Evolutionary conservation across 495 filamentous ascomycete genomes (phyloP).

Genomic region (Pyrenopolyporus hunteri): DNA sequence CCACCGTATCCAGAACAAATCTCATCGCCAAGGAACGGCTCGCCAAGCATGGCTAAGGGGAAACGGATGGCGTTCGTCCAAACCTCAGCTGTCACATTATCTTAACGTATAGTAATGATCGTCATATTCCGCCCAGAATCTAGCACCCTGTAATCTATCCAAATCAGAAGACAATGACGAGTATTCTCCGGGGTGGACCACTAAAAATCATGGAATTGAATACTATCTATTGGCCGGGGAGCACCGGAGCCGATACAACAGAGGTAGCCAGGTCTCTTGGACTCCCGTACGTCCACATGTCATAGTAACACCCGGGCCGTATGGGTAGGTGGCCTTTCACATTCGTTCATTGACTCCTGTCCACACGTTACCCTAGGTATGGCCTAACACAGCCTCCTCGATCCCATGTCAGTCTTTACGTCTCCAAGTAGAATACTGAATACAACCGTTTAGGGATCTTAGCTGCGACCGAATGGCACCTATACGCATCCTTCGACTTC

Average conservation of each 20-base stretch:
- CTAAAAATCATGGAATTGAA: slow-evolving; percentile 5
- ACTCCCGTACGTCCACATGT: not conserved
- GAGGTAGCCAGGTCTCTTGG: not conserved
- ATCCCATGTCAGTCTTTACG: not conserved
- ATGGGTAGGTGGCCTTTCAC: not conserved
- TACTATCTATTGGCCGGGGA: slow-evolving; percentile 16
- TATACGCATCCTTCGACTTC: not conserved
- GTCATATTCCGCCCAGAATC: slow-evolving; percentile 15
- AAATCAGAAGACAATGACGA: slow-evolving; percentile 22
- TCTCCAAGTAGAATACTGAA: slow-evolving; percentile 2
- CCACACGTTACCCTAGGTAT: slow-evolving; percentile 1
- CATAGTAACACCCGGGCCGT: not conserved
- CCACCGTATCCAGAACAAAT: slow-evolving; percentile 14
- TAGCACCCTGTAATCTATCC: slow-evolving; percentile 13
- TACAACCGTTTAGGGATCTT: not conserved
- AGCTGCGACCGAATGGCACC: not conserved
- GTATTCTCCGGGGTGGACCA: not conserved
- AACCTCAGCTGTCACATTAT: slow-evolving; percentile 29
- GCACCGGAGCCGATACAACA: slow-evolving; percentile 14
- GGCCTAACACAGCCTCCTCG: slow-evolving; percentile 9
- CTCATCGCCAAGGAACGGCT: slow-evolving; percentile 29
- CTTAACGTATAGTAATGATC: slow-evolving; percentile 21
- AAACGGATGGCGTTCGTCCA: slow-evolving; percentile 8
- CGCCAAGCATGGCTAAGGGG: not conserved
- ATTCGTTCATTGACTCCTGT: not conserved